Evolutionary conservation across 202 grass and related monocot genomes (phyloP), one percentile per base, ranked within the genome.

Genomic region (Musa balbisiana): DNA sequence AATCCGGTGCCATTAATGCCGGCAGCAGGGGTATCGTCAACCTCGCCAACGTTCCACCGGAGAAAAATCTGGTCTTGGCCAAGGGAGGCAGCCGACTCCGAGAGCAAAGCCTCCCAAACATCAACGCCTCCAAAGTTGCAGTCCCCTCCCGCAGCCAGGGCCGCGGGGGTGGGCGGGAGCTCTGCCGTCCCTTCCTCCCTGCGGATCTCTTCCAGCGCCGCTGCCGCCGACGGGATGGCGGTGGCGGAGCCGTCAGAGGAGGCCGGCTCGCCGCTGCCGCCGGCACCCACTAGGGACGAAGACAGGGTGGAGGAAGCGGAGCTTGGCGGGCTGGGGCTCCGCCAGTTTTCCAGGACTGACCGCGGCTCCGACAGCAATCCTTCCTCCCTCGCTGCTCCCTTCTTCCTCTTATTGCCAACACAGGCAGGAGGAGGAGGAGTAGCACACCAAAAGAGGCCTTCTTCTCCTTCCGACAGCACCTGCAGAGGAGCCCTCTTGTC

Each of bases 311-410:
- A 87, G 49, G 63, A 72, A 26, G 89, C 17, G 15, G 58, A 80
- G 75, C 52, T 82, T 4, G 92, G 86, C 6, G 92, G 84, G 85
- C 92, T 92, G 0, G 81, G 85, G 79, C 92, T 96, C 85, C 83
- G 85, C 0, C 79, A 72, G 60, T 70, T 87, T 73, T 96, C 92
- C 62, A 96, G 87, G 76, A 96, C 92, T 73, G 92, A 96, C n/a
- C 80, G 89, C 25, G 92, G 92, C 76, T 96, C 92, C 58, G 17
- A 19, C 17, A 8, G 17, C 86, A 79, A 86, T 56, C 86, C 79
- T 16, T 75, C 80, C 79, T 25, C 67, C 82, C 27, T 14, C 8
- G 50, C 51, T 26, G 19, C 84, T 51, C 49, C 49, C 25, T 58
- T 79, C 25, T 84, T 16, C 69, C 85, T 87, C 15, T 55, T 62